phyloP scores from a whole-genome alignment of 345 rosid species.

The Syzygium jambos region DNA sequence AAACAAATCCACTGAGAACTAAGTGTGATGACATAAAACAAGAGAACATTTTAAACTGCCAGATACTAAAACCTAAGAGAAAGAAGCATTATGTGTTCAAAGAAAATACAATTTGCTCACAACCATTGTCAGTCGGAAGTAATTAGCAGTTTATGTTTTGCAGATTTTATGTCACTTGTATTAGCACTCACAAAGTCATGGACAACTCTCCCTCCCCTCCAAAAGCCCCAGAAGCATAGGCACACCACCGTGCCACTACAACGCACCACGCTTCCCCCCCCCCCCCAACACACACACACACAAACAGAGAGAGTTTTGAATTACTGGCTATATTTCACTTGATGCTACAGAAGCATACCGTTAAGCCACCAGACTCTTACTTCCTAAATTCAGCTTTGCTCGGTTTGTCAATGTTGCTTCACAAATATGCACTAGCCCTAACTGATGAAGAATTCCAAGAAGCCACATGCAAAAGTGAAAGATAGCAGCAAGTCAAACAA shows the following conservation, averaged over 20 bases:
- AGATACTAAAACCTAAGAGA: not conserved
- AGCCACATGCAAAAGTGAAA: not conserved
- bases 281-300: accelerated
- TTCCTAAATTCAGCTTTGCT: constrained; percentile 63
- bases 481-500: not conserved
- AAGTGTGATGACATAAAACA: not conserved
- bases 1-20: not conserved
- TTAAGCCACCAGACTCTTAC: constrained; percentile 64
- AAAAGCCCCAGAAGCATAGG: not conserved
- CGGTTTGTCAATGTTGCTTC: constrained; percentile 84
- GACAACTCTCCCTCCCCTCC: not conserved
- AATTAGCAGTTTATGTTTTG: not conserved
- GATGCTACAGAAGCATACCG: constrained; percentile 29
- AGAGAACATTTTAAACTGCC: not conserved
- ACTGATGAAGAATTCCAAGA: constrained; percentile 28
- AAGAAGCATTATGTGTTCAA: not conserved
- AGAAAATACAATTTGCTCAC: not conserved
- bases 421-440: constrained; percentile 69
- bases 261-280: too few species aligned
- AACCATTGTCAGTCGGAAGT: not conserved
- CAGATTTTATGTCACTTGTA: not conserved
- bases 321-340: not conserved
- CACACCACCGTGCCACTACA: not conserved
- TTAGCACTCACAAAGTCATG: not conserved
- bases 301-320: not conserved